Percentiles rank a stretch among this genome's conserved stretches.
Conservation (phyloP, 139 green algal species). For the Tetradesmus obliquus region DNA sequence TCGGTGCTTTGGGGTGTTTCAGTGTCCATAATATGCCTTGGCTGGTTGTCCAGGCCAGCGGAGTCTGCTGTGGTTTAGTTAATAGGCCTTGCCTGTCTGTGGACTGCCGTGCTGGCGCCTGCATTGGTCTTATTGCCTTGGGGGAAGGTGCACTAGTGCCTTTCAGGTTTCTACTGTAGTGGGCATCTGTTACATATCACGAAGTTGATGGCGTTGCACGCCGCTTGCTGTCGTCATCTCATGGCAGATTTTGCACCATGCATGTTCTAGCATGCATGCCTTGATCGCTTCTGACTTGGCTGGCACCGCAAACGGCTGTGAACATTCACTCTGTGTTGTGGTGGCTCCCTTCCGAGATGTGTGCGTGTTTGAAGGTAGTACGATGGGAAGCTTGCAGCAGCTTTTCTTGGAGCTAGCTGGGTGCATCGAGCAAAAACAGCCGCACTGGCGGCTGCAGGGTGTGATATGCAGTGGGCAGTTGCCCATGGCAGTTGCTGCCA, state of each 20-base stretch:
- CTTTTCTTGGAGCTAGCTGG: neutral
- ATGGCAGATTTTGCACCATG: neutral
- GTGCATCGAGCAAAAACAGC: neutral
- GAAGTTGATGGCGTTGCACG: neutral
- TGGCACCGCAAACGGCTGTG: neutral
- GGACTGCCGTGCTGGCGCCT: neutral
- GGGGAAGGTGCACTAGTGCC: neutral
- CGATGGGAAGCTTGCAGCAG: neutral
- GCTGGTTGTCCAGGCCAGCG: neutral
- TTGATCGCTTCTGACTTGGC: neutral
- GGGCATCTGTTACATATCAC: neutral
- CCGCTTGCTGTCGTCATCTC: neutral
- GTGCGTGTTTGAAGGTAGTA: neutral
- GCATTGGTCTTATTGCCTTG: neutral
- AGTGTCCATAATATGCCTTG: neutral
- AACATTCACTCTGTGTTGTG: neutral
- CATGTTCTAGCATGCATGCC: neutral
- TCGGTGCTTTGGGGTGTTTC: neutral
- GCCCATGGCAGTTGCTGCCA: neutral
- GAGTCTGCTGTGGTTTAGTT: neutral
- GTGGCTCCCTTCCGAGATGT: neutral
- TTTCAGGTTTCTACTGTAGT: neutral
- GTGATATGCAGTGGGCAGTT: neutral
- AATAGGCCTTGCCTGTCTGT: neutral
- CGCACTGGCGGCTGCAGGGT: neutral